These are phyloP conservation scores for Cercis canadensis DNA, from an alignment of 306 rosid genomes.

Conservation along the genomic window DNA sequence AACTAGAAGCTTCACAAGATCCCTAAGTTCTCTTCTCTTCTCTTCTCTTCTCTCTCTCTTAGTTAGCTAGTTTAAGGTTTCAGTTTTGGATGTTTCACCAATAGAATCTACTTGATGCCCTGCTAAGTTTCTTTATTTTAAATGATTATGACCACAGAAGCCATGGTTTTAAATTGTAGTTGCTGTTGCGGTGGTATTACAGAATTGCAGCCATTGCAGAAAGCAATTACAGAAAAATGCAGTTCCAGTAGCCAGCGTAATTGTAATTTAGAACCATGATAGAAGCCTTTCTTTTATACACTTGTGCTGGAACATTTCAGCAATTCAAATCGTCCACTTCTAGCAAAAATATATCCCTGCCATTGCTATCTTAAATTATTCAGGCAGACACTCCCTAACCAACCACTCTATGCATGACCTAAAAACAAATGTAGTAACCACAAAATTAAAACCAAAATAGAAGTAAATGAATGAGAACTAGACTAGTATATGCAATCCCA, in stretches of 20 bases:
- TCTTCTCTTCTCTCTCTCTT: neutral
- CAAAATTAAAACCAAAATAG: neutral
- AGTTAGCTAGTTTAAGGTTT: too few relatives aligned
- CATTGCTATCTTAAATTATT: neutral
- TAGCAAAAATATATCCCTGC: neutral
- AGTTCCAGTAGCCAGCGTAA: too few relatives aligned
- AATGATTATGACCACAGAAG: neutral
- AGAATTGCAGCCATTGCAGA: too few relatives aligned
- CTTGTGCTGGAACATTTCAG: neutral
- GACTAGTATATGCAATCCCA: neutral
- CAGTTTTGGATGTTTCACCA: neutral
- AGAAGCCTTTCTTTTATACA: neutral
- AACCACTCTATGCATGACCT: neutral
- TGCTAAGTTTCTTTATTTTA: neutral
- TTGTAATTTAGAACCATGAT: too few relatives aligned
- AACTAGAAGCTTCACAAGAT: slow-evolving; percentile 12
- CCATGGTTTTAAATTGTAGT: too few relatives aligned
- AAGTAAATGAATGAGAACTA: neutral
- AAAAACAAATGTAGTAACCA: neutral
- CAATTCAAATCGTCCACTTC: neutral
- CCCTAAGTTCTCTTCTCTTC: neutral
- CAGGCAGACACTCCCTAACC: neutral
- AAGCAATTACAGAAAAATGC: too few relatives aligned
- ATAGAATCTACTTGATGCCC: neutral
- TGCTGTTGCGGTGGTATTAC: too few relatives aligned